Conservation (phyloP, 805 yeast species). For the Sungouiozyma ichnusensis region DNA sequence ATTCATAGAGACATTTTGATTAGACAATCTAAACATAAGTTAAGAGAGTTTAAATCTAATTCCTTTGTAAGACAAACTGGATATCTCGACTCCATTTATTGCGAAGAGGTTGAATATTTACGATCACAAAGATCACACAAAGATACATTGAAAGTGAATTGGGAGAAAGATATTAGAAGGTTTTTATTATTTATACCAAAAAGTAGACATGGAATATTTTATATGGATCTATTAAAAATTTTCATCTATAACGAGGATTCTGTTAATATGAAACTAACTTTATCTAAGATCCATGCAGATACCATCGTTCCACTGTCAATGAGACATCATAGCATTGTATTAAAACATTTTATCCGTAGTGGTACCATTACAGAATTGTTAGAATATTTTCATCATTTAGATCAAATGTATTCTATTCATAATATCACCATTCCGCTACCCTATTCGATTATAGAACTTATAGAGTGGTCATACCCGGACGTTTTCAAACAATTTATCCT, state of each 20-base stretch:
- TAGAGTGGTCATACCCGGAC: not conserved
- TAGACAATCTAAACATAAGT: not conserved
- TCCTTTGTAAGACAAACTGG: not conserved
- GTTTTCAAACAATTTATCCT: not conserved
- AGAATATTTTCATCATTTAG: constrained; percentile 1
- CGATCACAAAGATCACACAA: not conserved
- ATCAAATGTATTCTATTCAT: not conserved
- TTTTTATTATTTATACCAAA: not conserved
- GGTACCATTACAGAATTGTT: constrained; percentile 8
- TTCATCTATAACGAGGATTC: constrained; percentile 3
- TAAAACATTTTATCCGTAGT: constrained; percentile 15
- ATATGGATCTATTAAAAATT: not conserved
- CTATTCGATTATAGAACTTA: not conserved
- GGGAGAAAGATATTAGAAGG: not conserved
- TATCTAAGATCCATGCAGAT: constrained; percentile 10
- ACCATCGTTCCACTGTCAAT: constrained; percentile 7
- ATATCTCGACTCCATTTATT: not conserved
- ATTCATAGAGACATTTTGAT: not conserved
- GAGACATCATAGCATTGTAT: constrained; percentile 10
- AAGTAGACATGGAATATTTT: not conserved
- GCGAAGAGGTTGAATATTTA: not conserved
- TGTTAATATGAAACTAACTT: constrained; percentile 6
- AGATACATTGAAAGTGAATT: not conserved
- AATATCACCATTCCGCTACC: not conserved
- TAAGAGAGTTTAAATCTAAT: not conserved